phyloP scores from a whole-genome alignment of 805 yeast species.

The Saccharomycopsis fermentans region DNA sequence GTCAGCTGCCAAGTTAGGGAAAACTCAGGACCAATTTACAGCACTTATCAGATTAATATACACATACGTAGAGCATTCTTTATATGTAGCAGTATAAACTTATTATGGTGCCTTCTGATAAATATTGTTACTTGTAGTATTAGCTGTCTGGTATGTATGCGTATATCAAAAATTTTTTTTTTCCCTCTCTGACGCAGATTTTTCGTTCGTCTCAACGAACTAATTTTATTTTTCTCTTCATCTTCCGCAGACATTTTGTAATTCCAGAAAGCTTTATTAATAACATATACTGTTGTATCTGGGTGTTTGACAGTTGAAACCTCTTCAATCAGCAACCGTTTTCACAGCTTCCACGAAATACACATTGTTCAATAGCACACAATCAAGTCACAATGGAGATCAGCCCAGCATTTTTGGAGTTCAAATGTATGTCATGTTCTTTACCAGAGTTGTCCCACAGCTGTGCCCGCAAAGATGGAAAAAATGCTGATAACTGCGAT shows the following conservation, averaged over 20 bases:
- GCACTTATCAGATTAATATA: too few species aligned
- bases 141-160: background rate
- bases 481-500: too few species aligned
- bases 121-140: background rate
- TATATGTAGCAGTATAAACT: background rate
- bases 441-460: background rate
- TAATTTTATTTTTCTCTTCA: background rate
- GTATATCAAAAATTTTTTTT: background rate
- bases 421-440: slow-evolving; percentile 50
- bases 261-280: background rate
- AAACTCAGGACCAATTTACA: too few species aligned
- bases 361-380: too few species aligned
- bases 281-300: too few species aligned
- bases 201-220: background rate
- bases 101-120: background rate
- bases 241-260: background rate
- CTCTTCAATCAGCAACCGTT: too few species aligned
- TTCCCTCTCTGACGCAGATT: background rate
- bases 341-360: background rate
- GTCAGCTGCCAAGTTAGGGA: too few species aligned
- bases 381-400: slow-evolving; percentile 40
- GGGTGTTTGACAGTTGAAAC: too few species aligned
- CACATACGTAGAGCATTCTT: too few species aligned
- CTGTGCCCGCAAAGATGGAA: too few species aligned
- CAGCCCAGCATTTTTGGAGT: slow-evolving; percentile 62